Evolutionary conservation across 495 filamentous ascomycete genomes (phyloP).

Genomic region (Penicillium nucicola): DNA sequence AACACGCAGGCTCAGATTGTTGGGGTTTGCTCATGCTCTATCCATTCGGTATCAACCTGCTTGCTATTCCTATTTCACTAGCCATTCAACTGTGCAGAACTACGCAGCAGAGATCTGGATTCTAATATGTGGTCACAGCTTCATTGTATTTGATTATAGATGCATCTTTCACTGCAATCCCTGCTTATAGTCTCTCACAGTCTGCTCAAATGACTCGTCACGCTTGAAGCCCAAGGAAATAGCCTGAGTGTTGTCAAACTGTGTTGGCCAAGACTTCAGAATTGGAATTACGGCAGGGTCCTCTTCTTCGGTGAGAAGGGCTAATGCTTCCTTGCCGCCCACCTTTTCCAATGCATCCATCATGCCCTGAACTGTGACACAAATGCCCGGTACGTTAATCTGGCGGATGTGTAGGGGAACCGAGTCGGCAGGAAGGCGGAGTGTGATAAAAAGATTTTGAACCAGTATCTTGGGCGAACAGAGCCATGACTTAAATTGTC

Average conservation of each 20-base stretch:
- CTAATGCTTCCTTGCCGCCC: constrained; percentile 62
- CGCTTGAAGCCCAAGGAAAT: constrained; percentile 55
- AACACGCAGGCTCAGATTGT: too few species aligned
- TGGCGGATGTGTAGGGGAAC: constrained; percentile 56
- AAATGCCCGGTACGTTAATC: constrained; percentile 69
- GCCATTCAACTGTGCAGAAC: too few species aligned
- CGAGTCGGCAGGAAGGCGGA: constrained; percentile 46
- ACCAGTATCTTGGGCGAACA: constrained; percentile 60
- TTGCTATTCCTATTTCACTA: too few species aligned
- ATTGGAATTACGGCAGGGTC: constrained; percentile 60
- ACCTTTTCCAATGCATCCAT: constrained; percentile 66
- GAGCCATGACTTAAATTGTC: constrained; percentile 59
- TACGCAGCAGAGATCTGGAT: too few species aligned
- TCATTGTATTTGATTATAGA: not conserved
- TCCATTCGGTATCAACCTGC: too few species aligned
- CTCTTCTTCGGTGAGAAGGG: constrained; percentile 56
- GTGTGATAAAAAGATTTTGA: constrained; percentile 60
- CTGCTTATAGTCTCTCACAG: constrained; percentile 52
- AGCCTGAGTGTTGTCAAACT: constrained; percentile 59
- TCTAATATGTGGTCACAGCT: not conserved
- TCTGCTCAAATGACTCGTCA: constrained; percentile 54
- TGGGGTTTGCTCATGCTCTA: too few species aligned
- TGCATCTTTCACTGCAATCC: constrained; percentile 22
- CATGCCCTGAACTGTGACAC: constrained; percentile 66
- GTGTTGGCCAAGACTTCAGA: constrained; percentile 65